Conservation (phyloP, 805 yeast genomes). For the Candida anglica region DNA sequence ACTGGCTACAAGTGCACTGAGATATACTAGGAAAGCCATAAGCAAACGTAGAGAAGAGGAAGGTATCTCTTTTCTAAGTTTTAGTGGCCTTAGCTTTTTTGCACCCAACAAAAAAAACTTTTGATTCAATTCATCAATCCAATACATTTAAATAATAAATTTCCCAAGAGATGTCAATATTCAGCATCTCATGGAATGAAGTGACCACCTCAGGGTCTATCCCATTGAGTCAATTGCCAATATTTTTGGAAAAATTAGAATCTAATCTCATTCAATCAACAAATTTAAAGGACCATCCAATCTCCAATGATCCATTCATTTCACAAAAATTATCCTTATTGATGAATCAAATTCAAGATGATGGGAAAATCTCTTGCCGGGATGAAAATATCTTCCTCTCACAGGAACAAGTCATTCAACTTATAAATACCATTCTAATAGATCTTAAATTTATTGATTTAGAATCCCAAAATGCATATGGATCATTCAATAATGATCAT, state of each 20-base stretch:
- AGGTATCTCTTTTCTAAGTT: too few relatives aligned
- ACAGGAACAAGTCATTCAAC: not conserved
- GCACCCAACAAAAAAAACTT: too few relatives aligned
- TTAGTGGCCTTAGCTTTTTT: too few relatives aligned
- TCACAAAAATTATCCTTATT: not conserved
- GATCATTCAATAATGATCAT: slow-evolving; percentile 8
- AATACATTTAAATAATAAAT: too few relatives aligned
- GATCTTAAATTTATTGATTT: slow-evolving; percentile 16
- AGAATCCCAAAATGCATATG: slow-evolving; percentile 11
- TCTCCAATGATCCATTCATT: not conserved
- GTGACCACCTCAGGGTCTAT: not conserved
- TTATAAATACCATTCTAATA: slow-evolving; percentile 7
- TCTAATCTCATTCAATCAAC: not conserved
- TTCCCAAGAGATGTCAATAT: too few relatives aligned
- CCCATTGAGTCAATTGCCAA: not conserved
- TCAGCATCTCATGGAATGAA: slow-evolving; percentile 3
- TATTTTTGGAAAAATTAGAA: not conserved
- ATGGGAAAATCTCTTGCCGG: too few relatives aligned
- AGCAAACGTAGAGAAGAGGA: too few relatives aligned
- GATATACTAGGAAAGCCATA: too few relatives aligned
- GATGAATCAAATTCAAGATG: not conserved
- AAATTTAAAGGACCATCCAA: not conserved
- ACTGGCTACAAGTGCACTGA: too few relatives aligned
- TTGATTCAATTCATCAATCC: too few relatives aligned
- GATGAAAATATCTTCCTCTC: not conserved